Conservation (phyloP, 805 yeast genomes). For the Naumovozyma dairenensis region DNA sequence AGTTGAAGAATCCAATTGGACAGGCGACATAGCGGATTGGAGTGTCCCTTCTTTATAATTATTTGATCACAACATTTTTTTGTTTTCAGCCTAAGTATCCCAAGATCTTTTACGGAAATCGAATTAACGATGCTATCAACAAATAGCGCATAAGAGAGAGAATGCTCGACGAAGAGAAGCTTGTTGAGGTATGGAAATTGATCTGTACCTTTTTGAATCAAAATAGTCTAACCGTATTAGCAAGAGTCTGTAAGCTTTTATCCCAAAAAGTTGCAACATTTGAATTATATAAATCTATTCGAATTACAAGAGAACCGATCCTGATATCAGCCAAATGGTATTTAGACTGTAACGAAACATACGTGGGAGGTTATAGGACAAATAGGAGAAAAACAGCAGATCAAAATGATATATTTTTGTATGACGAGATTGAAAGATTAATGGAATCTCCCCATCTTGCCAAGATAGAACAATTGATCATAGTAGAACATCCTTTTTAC, state of each 20-base stretch:
- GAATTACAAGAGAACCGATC: conserved; percentile 30
- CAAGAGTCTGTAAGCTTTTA: conserved; percentile 24
- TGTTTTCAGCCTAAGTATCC: no score
- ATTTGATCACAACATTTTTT: no score
- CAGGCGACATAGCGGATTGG: no score
- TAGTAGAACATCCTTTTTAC: conserved; percentile 27
- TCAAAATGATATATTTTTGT: conserved; percentile 31
- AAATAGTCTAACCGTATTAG: conserved; percentile 29
- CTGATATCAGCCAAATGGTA: conserved; percentile 24
- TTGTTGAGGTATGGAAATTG: no score
- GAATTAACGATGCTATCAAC: no score
- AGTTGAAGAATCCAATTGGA: no score
- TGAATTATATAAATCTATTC: conserved; percentile 31
- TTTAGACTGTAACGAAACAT: conserved; percentile 30
- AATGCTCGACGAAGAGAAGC: no score
- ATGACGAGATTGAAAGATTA: conserved; percentile 34
- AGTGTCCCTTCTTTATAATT: no score
- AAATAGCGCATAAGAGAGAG: no score
- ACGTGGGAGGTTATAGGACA: conserved; percentile 31
- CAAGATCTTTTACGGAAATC: no score
- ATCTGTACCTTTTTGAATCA: conserved; percentile 33
- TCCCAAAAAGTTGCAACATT: conserved; percentile 26
- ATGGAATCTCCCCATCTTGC: conserved; percentile 28
- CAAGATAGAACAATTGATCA: conserved; percentile 28
- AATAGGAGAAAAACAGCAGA: conserved; percentile 28